Base-by-base conservation (phyloP, 1,139 yeast genomes). In the Scheffersomyces parashehatae region DNA sequence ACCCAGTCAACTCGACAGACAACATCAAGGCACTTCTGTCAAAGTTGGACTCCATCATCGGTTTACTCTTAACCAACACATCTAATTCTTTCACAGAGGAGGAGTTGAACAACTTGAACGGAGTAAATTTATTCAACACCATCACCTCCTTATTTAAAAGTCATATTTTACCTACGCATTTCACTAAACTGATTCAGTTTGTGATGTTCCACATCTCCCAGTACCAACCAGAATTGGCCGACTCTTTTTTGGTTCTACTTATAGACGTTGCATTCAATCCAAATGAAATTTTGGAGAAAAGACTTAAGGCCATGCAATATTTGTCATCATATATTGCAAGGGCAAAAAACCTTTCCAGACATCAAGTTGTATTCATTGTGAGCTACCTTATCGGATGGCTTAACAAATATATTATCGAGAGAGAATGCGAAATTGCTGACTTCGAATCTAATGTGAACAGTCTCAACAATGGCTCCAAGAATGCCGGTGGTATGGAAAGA, bases 231-330 rank as follows among this genome's bases (percentile, higher is more conserved):
- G 95, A 87, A 58, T 73, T 91, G 44, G 81, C 89, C 60, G 99
- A 93, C 53, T 86, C 95, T 5, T 93, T 82, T 58, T 69, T 93
- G 54, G 96, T 88, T 1, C 73, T 88, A 31, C 73, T 93, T 50
- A 84, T 93, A 40, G 97, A 91, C 59, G 81, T 87, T 36, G 89
- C 96, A 3, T 84, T 93, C 59, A 75, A 70, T 51, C 79, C 84
- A 5, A 70, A 75, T 37, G 93, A 85, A 59, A 77, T 82, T 26
- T 70, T 83, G 43, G 95, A 88, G 47, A 83, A 82, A 53, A 77
- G 96, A 51, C 82, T 90, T 50, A 90, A 90, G 66, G 87, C 97
- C 4, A 79, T 91, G 79, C 98, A 93, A 65, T 93, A 93, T 59
- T 75, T 93, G 42, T 85, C 97, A 1, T 89, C 97, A 3, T 93